phyloP scores from a whole-genome alignment of 257 asterid genomes.

The Perilla frutescens region DNA sequence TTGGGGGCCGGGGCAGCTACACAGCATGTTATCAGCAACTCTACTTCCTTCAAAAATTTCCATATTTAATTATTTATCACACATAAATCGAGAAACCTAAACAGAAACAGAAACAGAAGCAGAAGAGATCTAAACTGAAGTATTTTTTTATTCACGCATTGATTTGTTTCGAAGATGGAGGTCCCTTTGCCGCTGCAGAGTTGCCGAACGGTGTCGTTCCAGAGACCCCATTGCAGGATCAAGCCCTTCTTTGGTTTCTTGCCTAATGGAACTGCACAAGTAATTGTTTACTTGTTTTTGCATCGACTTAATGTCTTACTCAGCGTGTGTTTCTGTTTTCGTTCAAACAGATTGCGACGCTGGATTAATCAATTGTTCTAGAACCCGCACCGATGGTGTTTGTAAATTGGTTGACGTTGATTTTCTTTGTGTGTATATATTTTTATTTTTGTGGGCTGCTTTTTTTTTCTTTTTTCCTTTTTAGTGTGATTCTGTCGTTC shows the following conservation, averaged over 20 bases:
- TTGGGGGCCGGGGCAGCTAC: conserved; percentile 35
- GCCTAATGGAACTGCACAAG: conserved; percentile 68
- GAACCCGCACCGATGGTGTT: conserved; percentile 16
- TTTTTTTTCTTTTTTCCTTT: too few relatives aligned
- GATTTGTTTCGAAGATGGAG: conserved; percentile 55
- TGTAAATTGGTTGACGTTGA: conserved; percentile 12
- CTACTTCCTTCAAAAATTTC: conserved; percentile 26
- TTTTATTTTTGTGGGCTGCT: background rate
- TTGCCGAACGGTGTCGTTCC: conserved; percentile 40
- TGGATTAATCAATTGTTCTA: conserved; percentile 14
- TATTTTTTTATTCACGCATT: conserved; percentile 6
- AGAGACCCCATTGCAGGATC: conserved; percentile 52
- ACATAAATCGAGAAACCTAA: conserved; percentile 29
- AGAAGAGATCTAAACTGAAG: conserved; percentile 29
- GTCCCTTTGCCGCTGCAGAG: conserved; percentile 63
- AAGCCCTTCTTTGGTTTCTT: conserved; percentile 64
- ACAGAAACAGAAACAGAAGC: conserved; percentile 21
- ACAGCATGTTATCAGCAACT: conserved; percentile 29
- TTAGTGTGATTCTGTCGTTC: background rate
- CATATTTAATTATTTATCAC: conserved; percentile 15
- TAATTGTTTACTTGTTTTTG: conserved; percentile 34
- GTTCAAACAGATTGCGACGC: background rate
- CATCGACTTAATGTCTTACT: background rate
- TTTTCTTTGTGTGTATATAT: background rate
- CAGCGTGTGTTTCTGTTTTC: background rate